phyloP scores from a whole-genome alignment of 225 moss, liverwort and hornwort species.

The Pseudisothecium myosuroides region DNA sequence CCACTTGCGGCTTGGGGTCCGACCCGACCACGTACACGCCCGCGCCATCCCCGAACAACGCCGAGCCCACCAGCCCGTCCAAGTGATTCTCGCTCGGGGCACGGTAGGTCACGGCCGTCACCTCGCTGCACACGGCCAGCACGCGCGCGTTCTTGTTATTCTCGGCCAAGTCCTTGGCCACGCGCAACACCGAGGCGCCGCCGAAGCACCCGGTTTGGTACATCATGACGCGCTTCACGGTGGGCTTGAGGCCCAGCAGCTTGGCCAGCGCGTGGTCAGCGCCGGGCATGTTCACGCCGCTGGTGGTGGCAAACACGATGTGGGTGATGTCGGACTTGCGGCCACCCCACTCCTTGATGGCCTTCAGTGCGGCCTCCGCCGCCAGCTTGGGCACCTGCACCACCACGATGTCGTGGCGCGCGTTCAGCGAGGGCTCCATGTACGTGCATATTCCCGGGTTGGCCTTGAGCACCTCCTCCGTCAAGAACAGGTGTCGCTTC shows the following conservation, averaged over 20 bases:
- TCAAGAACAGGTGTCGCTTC: background rate
- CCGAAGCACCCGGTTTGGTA: background rate
- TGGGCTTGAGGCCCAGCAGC: constrained; percentile 39
- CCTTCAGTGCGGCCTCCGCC: background rate
- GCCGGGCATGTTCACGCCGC: constrained; percentile 44
- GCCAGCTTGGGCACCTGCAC: background rate
- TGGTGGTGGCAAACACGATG: constrained; percentile 38
- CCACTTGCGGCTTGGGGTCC: background rate
- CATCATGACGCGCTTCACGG: background rate
- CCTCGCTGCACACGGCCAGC: background rate
- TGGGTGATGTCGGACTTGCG: constrained; percentile 28
- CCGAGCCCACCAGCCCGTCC: background rate
- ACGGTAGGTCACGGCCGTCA: background rate
- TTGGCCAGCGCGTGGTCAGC: constrained; percentile 38
- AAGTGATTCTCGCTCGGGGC: background rate
- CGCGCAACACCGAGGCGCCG: background rate
- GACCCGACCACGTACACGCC: background rate
- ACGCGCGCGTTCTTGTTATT: background rate
- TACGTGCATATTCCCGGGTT: background rate
- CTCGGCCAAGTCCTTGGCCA: background rate
- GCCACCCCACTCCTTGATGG: background rate
- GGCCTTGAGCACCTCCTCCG: background rate
- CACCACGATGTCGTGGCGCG: background rate
- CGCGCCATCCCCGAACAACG: background rate
- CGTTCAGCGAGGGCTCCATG: background rate